Evolutionary conservation across 2,329 filamentous ascomycete species (phyloP), one percentile per base, ranked within the genome.

Genomic region (Sclerotinia spermophila): DNA sequence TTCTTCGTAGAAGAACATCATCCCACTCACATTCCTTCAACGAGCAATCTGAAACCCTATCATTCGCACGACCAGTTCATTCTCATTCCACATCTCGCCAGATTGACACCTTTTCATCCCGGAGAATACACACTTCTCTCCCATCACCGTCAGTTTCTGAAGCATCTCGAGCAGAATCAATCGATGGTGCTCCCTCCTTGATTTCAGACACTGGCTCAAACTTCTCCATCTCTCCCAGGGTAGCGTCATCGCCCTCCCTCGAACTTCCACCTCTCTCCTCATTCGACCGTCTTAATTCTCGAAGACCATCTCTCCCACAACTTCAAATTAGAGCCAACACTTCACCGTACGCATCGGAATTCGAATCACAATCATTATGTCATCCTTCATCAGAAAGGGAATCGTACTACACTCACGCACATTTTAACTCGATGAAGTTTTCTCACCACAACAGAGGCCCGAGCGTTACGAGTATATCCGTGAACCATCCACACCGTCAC

Each of bases 161-260:
- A 68, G 84, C 86, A 53, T 92, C 90, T 3, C 82, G 84, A 71
- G 81, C 83, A 65, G 84, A 85, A 27, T 86, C 83, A 2, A 82
- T 86, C 24, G 89, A 91, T 59, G 83, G 84, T 42, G 87, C 89
- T 6, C 90, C 90, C 10, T 92, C 90, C 1, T 84, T 93, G 73
- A 84, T 92, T 65, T 93, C 92, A 0, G 92, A 96, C 79, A 83
- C 83, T 40, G 86, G 86, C 73, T 90, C 89, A 1, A 84, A 86
- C 70, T 87, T 87, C 78, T 89, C 88, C 5, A 85, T 85, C 42
- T 90, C 89, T 17, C 87, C 88, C 24, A 74, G 76, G 2, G 65
- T 78, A 33, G 74, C 75, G 33, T 73, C 74, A 5, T 79, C 79
- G 15, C 78, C 79, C 1, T 69, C 74, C 15, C 69, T 78, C 60